Evolutionary conservation across 208 protist species (phyloP).

Genomic region (Trypanosoma brucei): DNA sequence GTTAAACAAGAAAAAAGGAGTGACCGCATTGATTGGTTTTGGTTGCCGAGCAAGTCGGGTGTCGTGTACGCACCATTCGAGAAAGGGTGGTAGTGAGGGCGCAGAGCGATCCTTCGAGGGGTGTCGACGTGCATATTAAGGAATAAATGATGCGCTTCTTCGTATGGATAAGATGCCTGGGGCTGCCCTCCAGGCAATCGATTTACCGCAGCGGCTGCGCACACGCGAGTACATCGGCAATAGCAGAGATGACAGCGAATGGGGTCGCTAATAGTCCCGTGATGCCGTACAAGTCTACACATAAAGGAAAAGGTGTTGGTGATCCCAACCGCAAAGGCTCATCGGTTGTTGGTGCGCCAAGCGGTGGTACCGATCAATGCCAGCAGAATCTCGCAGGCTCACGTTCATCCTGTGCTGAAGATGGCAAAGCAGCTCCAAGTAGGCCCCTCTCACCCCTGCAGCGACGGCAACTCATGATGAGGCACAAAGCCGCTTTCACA

Average conservation of each 20-base stretch:
- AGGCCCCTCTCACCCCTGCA: conserved; percentile 73
- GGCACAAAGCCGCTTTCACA: conserved; percentile 77
- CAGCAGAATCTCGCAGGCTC: conserved; percentile 20
- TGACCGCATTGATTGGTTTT: too few relatives aligned
- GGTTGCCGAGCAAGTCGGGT: too few relatives aligned
- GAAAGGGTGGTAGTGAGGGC: too few relatives aligned
- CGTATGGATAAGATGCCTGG: background rate
- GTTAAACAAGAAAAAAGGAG: too few relatives aligned
- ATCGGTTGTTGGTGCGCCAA: background rate
- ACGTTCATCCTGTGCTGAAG: conserved; percentile 76
- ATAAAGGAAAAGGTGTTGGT: conserved; percentile 52
- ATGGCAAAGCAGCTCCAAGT: conserved; percentile 54
- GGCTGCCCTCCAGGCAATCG: background rate
- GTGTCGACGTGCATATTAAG: background rate
- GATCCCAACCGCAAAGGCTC: too few relatives aligned
- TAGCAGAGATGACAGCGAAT: background rate
- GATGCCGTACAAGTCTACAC: conserved; percentile 73
- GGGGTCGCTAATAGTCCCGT: conserved; percentile 10
- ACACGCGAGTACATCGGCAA: background rate
- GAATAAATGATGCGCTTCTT: background rate
- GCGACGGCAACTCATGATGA: conserved; percentile 69
- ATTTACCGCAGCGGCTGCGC: background rate
- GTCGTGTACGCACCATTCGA: too few relatives aligned
- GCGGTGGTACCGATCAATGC: background rate
- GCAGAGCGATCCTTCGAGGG: too few relatives aligned